phyloP scores from a whole-genome alignment of 306 rosid genomes.

The Vachellia collinsii region DNA sequence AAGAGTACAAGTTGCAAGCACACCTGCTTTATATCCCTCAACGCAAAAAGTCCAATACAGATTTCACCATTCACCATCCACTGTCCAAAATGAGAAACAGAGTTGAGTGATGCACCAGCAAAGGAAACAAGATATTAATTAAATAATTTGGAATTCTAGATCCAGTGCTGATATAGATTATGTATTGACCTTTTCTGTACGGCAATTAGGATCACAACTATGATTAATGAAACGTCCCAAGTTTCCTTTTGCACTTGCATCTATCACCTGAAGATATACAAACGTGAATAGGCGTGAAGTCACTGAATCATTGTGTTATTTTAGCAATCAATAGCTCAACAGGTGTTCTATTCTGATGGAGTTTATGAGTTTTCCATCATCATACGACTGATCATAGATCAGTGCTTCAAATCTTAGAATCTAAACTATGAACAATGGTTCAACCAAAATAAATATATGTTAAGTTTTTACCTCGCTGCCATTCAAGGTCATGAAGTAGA shows the following conservation, averaged over 20 bases:
- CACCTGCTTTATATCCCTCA: slow-evolving; percentile 94
- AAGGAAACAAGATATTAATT: slow-evolving; percentile 3
- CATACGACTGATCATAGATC: background rate
- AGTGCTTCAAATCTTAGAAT: background rate
- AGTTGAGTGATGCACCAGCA: slow-evolving; percentile 33
- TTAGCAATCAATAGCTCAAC: background rate
- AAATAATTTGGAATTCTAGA: slow-evolving; percentile 26
- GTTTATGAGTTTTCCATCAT: background rate
- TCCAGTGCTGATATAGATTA: slow-evolving; percentile 4
- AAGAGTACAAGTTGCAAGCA: slow-evolving; percentile 24
- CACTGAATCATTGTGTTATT: background rate
- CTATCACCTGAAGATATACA: slow-evolving; percentile 80
- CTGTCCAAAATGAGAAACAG: slow-evolving; percentile 49
- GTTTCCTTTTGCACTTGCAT: slow-evolving; percentile 98
- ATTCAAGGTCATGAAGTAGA: slow-evolving; percentile 98
- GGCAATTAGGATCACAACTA: slow-evolving; percentile 97
- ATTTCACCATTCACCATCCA: slow-evolving; percentile 99
- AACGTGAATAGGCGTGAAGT: slow-evolving; percentile 26
- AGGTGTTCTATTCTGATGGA: background rate
- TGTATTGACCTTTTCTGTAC: slow-evolving; percentile 85
- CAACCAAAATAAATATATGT: slow-evolving; percentile 12
- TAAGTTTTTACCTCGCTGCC: slow-evolving; percentile 81
- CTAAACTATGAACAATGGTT: slow-evolving; percentile 4
- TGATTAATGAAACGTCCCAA: slow-evolving; percentile 99
- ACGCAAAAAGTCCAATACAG: slow-evolving; percentile 94